Base-by-base conservation (phyloP, 306 rosid species). In the Quercus ilex region DNA sequence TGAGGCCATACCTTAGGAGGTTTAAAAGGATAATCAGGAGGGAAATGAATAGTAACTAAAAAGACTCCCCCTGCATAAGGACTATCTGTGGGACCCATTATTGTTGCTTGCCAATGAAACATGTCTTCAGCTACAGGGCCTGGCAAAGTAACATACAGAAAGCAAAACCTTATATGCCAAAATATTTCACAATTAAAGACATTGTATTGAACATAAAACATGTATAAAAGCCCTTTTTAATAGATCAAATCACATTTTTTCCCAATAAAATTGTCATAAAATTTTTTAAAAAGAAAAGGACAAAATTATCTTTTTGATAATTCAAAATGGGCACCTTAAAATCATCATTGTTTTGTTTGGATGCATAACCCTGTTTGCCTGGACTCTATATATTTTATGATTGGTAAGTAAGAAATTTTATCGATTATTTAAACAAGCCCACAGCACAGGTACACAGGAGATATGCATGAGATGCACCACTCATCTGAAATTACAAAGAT, bases 31-130 rank as follows among this genome's bases (percentile, higher is more conserved):
- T 92, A 91, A 77, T 92, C 93, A 15, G 96, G 96, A 85, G 97
- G 97, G 83, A 92, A 92, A 81, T 92, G 97, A 85, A 92, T 90
- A 57, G 93, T 90, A 72, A 89, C 91, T 70, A 90, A 85, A 85
- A 92, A 92, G 68, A 92, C 93, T 25, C 93, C 95, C 38, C 93
- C 97, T 5, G 95, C 91, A 81, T 92, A 90, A 55, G 93, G 97
- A 85, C 97, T 92, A 80, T 89, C 97, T 20, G 92, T 88, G 70
- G 97, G 96, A 13, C 97, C 96, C 92, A 92, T 92, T 68, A 90
- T 90, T 3, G 97, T 92, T 63, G 96, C 97, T 86, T 92, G 97
- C 97, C 96, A 92, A 75, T 91, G 96, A 83, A 92, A 91, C 92
- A 92, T 89, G 80, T 92, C 96, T 86, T 92, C 96, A 62, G 92